phyloP scores from a whole-genome alignment of 306 rosid genomes.

The Castanospermum australe region DNA sequence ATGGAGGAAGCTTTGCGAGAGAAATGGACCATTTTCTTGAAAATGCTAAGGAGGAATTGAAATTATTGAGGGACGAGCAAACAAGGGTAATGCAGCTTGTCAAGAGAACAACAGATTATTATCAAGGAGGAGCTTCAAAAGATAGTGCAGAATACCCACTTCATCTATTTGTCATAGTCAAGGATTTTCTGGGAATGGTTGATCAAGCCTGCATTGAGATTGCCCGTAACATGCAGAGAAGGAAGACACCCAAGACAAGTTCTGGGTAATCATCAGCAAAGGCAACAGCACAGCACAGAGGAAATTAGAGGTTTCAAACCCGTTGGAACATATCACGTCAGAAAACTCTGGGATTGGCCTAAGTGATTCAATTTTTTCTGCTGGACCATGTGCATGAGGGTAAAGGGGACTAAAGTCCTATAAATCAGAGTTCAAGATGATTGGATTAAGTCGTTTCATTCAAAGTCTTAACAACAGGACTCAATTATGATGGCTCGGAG shows the following conservation, averaged over 20 bases:
- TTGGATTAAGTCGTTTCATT: neutral
- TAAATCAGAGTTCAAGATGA: neutral
- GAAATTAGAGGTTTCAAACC: conserved; percentile 38
- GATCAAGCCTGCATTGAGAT: conserved; percentile 85
- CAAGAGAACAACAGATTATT: conserved; percentile 68
- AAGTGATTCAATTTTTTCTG: conserved; percentile 39
- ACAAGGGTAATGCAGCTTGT: conserved; percentile 61
- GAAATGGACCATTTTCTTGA: conserved; percentile 76
- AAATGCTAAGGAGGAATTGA: conserved; percentile 57
- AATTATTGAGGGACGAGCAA: conserved; percentile 51
- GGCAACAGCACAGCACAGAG: conserved; percentile 23
- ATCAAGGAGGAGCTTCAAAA: conserved; percentile 71
- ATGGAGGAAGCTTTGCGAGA: conserved; percentile 56
- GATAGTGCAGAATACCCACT: conserved; percentile 55
- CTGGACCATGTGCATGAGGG: neutral
- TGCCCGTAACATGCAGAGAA: conserved; percentile 63
- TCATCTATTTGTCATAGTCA: conserved; percentile 72
- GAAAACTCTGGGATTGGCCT: conserved; percentile 38
- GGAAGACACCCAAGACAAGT: conserved; percentile 40
- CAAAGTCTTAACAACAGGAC: neutral
- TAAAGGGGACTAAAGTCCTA: neutral
- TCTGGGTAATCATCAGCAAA: conserved; percentile 30
- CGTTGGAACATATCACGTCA: conserved; percentile 52
- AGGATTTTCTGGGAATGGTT: conserved; percentile 86
- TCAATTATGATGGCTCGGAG: neutral